A percentile compares a stretch with the other conserved stretches of the same genome.
Evolutionary conservation across 768 basidiomycete species (phyloP).

Genomic region (Hygrophorus pudorinus): DNA sequence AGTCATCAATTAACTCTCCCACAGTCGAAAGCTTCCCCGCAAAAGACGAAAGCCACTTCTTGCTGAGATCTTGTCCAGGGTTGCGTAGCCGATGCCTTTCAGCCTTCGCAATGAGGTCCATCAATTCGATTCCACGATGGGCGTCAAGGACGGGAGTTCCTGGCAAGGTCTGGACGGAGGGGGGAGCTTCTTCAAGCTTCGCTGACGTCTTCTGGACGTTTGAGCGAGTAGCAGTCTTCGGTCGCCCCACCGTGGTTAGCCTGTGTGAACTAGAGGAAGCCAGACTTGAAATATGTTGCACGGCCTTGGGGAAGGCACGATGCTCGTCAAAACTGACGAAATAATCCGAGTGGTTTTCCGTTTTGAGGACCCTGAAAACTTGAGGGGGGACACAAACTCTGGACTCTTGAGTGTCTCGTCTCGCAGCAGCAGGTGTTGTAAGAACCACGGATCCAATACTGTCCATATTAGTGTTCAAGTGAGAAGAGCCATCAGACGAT

Average conservation of each 20-base stretch:
- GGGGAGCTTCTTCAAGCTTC: too few species aligned
- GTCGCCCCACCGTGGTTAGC: neutral
- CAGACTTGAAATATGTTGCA: neutral
- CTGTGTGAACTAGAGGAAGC: constrained; percentile 2
- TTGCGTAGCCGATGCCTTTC: constrained; percentile 43
- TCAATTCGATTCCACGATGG: constrained; percentile 47
- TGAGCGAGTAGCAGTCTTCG: neutral
- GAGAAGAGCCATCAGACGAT: neutral
- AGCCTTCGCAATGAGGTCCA: constrained; percentile 45
- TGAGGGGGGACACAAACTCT: too few species aligned
- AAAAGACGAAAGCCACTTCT: constrained; percentile 55
- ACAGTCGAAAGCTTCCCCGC: constrained; percentile 52
- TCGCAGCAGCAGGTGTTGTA: too few species aligned
- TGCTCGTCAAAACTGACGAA: too few species aligned
- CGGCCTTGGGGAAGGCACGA: neutral
- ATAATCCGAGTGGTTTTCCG: too few species aligned
- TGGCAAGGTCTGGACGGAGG: too few species aligned
- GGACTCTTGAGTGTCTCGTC: too few species aligned
- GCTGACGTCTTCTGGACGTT: neutral
- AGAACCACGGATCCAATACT: too few species aligned
- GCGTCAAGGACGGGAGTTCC: constrained; percentile 55
- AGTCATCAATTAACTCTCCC: constrained; percentile 50
- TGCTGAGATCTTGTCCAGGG: constrained; percentile 50
- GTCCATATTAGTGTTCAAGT: neutral
- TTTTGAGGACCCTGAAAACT: too few species aligned